Evolutionary conservation across 208 protist genomes (phyloP).

Genomic region (Acanthamoeba quina): DNA sequence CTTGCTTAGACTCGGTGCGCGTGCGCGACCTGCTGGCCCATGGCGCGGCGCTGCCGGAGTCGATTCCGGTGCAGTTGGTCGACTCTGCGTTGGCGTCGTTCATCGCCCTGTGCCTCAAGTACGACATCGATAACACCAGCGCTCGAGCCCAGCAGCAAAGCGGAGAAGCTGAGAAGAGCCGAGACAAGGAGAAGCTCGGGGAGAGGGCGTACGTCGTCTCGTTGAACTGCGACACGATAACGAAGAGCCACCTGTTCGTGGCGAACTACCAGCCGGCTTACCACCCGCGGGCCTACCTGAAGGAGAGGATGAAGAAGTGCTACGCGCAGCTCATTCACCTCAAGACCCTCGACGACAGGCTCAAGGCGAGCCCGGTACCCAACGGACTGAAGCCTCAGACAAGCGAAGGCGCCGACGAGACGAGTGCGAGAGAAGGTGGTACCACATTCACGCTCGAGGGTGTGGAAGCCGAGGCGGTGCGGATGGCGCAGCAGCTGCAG

Average conservation of each 20-base stretch:
- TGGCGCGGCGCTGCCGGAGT: conserved; percentile 3
- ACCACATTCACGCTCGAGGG: neutral
- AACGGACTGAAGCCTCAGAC: neutral
- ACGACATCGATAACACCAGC: conserved; percentile 10
- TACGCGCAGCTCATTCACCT: neutral
- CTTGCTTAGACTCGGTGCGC: neutral
- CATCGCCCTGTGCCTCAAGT: conserved; percentile 20
- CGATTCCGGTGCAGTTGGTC: neutral
- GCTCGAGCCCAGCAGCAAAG: neutral
- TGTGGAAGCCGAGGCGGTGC: neutral
- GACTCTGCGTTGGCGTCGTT: conserved; percentile 7
- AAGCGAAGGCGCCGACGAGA: neutral
- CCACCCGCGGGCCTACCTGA: conserved; percentile 31
- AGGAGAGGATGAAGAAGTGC: neutral
- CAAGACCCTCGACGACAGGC: neutral
- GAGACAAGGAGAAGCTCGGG: neutral
- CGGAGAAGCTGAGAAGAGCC: too few relatives aligned
- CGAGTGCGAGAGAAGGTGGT: neutral
- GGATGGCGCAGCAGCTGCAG: neutral
- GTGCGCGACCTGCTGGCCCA: conserved; percentile 47
- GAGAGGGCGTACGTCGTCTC: neutral
- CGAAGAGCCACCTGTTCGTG: conserved; percentile 18
- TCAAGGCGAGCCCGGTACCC: neutral
- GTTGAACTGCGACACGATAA: conserved; percentile 14
- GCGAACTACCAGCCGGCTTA: conserved; percentile 5